Evolutionary conservation across 345 rosid genomes (phyloP), one percentile per base, ranked within the genome.

Genomic region (Salix suchowensis): DNA sequence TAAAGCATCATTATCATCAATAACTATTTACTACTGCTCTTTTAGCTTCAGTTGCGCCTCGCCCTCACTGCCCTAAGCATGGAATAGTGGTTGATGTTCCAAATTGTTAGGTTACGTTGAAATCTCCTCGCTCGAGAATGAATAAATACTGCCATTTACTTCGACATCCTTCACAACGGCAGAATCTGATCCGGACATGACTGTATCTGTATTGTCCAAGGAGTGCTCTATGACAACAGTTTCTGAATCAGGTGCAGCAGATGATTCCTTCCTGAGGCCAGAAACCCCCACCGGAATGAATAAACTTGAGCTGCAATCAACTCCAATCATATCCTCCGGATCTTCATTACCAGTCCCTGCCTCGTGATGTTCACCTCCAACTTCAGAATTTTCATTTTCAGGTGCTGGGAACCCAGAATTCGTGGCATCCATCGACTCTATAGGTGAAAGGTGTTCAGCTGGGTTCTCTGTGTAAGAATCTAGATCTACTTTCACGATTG

Each of bases 401-500:
- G 72, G 37, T 67, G 23, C 6, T 12, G 75, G 67, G 39, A 79
- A 74, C 13, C 3, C 74, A 64, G 81, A 79, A 65, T 62, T 77
- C 16, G 37, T 37, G 18, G 65, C 72, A 50, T 39, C 67, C 52
- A 34, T n/a, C 8, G 78, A 72, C 65, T 65, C 84, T n/a, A n/a
- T 26, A 44, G 74, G 40, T 13, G 74, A 60, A 10, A 77, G 68
- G 77, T 76, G 68, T 77, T 83, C 85, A 58, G 36, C 72, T 70
- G 73, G 70, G 46, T 74, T 89, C 65, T 77, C 71, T 78, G 75
- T 71, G 81, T 50, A 74, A 70, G 80, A 54, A 65, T 77, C 79
- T 24, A 13, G 70, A 65, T 82, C 84, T 61, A 65, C 48, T 40
- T 79, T 74, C 18, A 74, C 82, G 71, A 74, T 71, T 71, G 70